phyloP scores from a whole-genome alignment of 768 basidiomycete genomes.

The Lanmaoa rubissima region DNA sequence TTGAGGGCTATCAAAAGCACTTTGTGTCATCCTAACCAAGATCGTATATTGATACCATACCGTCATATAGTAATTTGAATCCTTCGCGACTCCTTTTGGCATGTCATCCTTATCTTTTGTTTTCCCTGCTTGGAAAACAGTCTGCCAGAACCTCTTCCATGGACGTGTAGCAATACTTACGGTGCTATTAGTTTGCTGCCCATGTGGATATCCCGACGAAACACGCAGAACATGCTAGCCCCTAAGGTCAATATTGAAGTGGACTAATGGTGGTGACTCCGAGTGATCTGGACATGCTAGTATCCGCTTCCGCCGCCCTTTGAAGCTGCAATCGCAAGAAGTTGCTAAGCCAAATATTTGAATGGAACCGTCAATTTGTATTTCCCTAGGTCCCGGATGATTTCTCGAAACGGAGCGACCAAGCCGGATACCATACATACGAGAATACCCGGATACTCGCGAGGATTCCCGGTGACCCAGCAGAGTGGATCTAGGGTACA shows the following conservation, averaged over 20 bases:
- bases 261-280: neutral
- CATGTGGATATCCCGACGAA: neutral
- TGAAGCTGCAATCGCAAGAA: neutral
- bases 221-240: neutral
- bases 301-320: neutral
- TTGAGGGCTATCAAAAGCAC: constrained; percentile 13
- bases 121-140: neutral
- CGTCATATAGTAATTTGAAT: neutral
- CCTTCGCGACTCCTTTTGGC: neutral
- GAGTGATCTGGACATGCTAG: neutral
- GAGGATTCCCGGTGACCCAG: too few species aligned
- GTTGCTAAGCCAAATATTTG: neutral
- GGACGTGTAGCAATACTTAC: neutral
- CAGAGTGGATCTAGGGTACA: too few species aligned
- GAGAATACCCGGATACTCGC: too few species aligned
- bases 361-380: neutral
- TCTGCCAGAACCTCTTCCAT: neutral
- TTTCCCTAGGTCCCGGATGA: too few species aligned
- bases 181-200: too few species aligned
- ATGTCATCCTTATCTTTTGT: neutral
- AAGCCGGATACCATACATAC: too few species aligned
- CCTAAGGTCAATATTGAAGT: neutral
- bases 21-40: neutral
- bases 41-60: neutral
- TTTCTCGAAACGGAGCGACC: too few species aligned